These are phyloP conservation scores for Fusarium luffae DNA, from an alignment of 2,329 filamentous ascomycete species.

Conservation along the genomic window DNA sequence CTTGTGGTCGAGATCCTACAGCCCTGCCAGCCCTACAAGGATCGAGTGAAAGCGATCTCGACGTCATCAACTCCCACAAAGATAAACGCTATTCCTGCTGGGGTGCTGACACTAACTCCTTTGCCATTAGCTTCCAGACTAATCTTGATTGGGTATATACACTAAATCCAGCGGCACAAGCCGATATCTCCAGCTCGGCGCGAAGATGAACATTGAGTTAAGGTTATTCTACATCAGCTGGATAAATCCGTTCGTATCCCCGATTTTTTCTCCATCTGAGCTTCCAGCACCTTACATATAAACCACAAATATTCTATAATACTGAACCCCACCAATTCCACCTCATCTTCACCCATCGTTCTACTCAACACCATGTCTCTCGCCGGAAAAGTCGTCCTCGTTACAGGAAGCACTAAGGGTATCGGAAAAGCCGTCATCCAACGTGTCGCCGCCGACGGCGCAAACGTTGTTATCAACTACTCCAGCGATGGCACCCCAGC, in stretches of 20 bases:
- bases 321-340: accelerated
- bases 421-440: constrained; percentile 12
- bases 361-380: neutral
- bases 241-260: neutral
- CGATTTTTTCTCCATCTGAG: accelerated
- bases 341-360: accelerated
- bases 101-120: too few species aligned
- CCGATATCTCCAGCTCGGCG: neutral
- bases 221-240: neutral
- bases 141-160: neutral
- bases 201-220: neutral
- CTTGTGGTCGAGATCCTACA: neutral
- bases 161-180: neutral
- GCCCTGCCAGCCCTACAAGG: neutral
- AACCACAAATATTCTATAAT: neutral
- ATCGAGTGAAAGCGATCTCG: neutral
- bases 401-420: constrained; percentile 9
- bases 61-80: neutral
- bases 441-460: constrained; percentile 2
- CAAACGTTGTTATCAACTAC: constrained; percentile 15
- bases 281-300: neutral
- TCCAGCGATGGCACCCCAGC: neutral
- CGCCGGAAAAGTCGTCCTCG: neutral
- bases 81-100: too few species aligned
- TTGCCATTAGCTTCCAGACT: neutral